Evolutionary conservation across 2,329 filamentous ascomycete species (phyloP).

Genomic region (Aspergillus sp.): DNA sequence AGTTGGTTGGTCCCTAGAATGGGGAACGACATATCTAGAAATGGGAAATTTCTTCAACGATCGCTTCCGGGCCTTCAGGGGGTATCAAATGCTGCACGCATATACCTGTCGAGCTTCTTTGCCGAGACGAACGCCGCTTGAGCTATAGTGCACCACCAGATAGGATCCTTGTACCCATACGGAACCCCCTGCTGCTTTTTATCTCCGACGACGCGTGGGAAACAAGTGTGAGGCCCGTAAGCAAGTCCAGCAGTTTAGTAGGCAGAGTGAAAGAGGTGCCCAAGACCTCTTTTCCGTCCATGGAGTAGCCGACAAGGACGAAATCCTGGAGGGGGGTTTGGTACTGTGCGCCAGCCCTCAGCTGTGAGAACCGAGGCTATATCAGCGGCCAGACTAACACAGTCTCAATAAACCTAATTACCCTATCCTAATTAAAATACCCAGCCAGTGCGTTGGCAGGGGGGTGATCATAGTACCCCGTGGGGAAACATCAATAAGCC

Average conservation of each 20-base stretch:
- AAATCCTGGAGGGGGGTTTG: slow-evolving; percentile 26
- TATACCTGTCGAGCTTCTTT: slow-evolving; percentile 30
- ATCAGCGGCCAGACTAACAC: slow-evolving; percentile 5
- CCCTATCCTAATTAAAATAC: slow-evolving; percentile 28
- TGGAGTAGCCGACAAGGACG: slow-evolving; percentile 39
- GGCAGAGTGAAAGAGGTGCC: slow-evolving; percentile 10
- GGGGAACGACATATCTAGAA: too few species aligned
- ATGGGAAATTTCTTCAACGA: background rate
- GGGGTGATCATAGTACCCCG: too few species aligned
- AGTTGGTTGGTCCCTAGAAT: too few species aligned
- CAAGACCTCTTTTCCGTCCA: slow-evolving; percentile 42
- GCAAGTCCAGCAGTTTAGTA: slow-evolving; percentile 11
- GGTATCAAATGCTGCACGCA: background rate
- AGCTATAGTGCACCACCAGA: slow-evolving; percentile 31
- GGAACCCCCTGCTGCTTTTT: slow-evolving; percentile 36
- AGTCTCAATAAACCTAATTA: background rate
- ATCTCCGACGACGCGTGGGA: slow-evolving; percentile 38
- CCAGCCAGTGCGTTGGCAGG: background rate
- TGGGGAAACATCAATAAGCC: background rate
- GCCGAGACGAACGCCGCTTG: slow-evolving; percentile 28
- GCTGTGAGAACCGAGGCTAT: slow-evolving; percentile 11
- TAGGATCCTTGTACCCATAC: slow-evolving; percentile 28
- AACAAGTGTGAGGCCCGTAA: slow-evolving; percentile 33
- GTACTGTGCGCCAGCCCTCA: slow-evolving; percentile 18
- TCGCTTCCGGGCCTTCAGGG: background rate